Base-by-base conservation (phyloP, 2,329 filamentous ascomycete species). In the Verticillium nubilum region DNA sequence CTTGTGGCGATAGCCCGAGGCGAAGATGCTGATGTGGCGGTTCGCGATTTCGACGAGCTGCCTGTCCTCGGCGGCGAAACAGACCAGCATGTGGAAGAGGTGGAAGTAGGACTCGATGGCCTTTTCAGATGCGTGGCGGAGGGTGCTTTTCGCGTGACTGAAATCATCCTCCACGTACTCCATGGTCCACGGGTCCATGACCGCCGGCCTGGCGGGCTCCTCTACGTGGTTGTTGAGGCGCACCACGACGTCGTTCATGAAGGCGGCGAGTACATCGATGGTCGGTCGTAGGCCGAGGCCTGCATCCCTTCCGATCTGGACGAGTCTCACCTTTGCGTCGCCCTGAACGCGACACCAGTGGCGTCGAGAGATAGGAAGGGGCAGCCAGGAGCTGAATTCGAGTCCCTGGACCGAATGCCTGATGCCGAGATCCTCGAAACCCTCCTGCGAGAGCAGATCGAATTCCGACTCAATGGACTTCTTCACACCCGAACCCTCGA, bases 91-190 rank as follows among this genome's bases (percentile, higher is more conserved):
- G 65, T 82, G 80, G 63, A 79, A 81, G 17, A 82, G 73, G 57
- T 80, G 75, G 61, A 82, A 82, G 66, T 82, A 82, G 0, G 78
- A 77, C 62, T 81, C 76, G 4, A 82, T 80, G 4, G 79, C 80
- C 68, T 82, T 82, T 61, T 83, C 80, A 0, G 78, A 82, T 0
- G 78, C 77, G 54, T 81, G 76, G 0, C 68, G 73, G 19, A 82
- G 69, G 0, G 74, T 78, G 58, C 76, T 79, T 35, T 69, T 73
- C 12, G 65, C 60, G 23, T 5, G 17, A 17, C 23, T 13, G 19
- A n/a, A n/a, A 13, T 23, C 25, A 37, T 35, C n/a, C 12, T 10
- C 15, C 31, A n/a, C 31, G 5, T 9, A 6, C 17, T 9, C 10
- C 17, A 47, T 42, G 7, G 5, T 62, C 61, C 12, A 64, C 59